A percentile compares a stretch with the other conserved stretches of the same genome.
These are phyloP conservation scores for Davidsoniella neocaledoniae DNA, from an alignment of 2,329 filamentous ascomycete genomes.

Conservation along the genomic window DNA sequence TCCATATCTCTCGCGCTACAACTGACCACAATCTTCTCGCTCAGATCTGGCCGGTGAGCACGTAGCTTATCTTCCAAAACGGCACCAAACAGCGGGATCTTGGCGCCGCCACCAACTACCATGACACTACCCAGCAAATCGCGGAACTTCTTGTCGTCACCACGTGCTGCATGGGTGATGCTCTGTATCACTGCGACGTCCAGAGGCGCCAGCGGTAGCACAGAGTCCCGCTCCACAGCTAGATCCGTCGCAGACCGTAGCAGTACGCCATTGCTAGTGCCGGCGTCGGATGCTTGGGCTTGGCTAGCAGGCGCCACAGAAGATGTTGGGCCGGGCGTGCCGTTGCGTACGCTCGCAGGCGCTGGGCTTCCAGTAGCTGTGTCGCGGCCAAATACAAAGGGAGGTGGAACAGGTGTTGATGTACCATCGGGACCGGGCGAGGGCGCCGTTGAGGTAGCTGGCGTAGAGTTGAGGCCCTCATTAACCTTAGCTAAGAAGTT, in stretches of 20 bases:
- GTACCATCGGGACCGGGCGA: slow-evolving; percentile 70
- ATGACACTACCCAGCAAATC: slow-evolving; percentile 84
- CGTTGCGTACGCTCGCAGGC: slow-evolving; percentile 33
- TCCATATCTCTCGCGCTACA: slow-evolving; percentile 81
- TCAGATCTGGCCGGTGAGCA: slow-evolving; percentile 42
- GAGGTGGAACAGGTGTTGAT: slow-evolving; percentile 45
- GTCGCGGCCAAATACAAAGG: slow-evolving; percentile 34
- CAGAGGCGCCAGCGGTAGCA: slow-evolving; percentile 67
- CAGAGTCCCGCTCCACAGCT: slow-evolving; percentile 57
- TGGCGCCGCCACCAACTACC: slow-evolving; percentile 72
- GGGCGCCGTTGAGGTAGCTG: slow-evolving; percentile 69
- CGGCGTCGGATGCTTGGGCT: slow-evolving; percentile 13
- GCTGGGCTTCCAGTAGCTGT: slow-evolving; percentile 33
- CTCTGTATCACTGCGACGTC: slow-evolving; percentile 81
- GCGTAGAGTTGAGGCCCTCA: slow-evolving; percentile 57
- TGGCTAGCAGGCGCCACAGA: background rate
- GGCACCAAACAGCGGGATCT: slow-evolving; percentile 62
- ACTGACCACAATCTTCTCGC: slow-evolving; percentile 44
- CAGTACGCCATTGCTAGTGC: slow-evolving; percentile 20
- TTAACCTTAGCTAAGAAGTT: slow-evolving; percentile 51
- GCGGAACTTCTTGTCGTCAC: slow-evolving; percentile 81
- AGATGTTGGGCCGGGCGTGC: slow-evolving; percentile 24
- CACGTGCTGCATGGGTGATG: slow-evolving; percentile 71
- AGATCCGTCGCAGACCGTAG: slow-evolving; percentile 33
- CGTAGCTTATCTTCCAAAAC: slow-evolving; percentile 73